A percentile compares a stretch with the other conserved stretches of the same genome.
Conservation (phyloP, 441 rosid species). For the Euphorbia schlechtendalii region DNA sequence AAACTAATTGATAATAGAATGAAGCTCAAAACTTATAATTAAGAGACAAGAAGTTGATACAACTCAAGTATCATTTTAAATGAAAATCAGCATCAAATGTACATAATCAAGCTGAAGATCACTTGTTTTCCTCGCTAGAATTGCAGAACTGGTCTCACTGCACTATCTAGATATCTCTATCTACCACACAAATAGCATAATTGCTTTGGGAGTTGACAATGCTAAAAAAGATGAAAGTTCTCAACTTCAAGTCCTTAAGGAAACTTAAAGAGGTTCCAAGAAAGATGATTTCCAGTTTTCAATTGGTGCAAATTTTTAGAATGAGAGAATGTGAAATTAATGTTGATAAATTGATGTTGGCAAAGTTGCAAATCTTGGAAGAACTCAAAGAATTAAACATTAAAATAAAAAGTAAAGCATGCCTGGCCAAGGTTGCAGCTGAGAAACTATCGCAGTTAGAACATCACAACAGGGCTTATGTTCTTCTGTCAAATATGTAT, state of each 20-base stretch:
- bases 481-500: too few relatives aligned
- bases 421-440: too few relatives aligned
- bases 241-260: not conserved
- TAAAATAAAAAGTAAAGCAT: not conserved
- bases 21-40: not conserved
- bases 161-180: not conserved
- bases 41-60: not conserved
- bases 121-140: too few relatives aligned
- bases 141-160: not conserved
- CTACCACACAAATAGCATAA: not conserved
- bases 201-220: not conserved
- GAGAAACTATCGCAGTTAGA: too few relatives aligned
- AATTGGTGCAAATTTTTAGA: not conserved
- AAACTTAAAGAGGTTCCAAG: not conserved
- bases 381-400: not conserved
- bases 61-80: not conserved
- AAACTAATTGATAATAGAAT: not conserved
- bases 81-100: not conserved
- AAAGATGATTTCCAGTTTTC: not conserved
- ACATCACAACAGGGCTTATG: too few relatives aligned
- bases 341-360: not conserved
- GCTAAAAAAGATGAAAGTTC: not conserved
- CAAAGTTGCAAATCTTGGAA: not conserved
- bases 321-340: not conserved
- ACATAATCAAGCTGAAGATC: not conserved